These are phyloP conservation scores for Novymonas esmeraldas DNA, from an alignment of 208 protist species.

Conservation along the genomic window DNA sequence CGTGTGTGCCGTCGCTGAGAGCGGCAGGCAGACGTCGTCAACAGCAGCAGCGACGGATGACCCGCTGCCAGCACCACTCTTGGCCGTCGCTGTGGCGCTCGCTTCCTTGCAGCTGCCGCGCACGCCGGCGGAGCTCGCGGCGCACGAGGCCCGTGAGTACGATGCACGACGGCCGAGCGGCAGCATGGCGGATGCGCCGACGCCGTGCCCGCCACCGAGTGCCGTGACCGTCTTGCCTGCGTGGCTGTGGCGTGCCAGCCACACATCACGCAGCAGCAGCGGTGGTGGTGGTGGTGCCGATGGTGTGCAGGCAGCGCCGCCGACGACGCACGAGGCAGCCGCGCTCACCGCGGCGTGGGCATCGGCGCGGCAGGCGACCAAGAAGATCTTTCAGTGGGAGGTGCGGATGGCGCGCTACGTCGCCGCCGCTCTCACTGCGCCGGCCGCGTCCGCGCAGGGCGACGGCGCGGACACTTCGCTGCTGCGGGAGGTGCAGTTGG, in stretches of 20 bases:
- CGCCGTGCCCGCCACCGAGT: background rate
- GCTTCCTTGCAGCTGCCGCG: conserved; percentile 12
- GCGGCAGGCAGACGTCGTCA: background rate
- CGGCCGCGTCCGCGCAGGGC: background rate
- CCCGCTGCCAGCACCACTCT: background rate
- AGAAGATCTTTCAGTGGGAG: no score
- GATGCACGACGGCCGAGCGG: background rate
- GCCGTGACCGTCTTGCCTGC: conserved; percentile 15
- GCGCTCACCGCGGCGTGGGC: background rate
- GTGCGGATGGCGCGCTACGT: conserved; percentile 4
- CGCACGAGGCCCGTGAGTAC: background rate
- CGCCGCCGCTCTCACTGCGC: no score
- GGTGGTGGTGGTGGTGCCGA: background rate
- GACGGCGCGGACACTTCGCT: background rate
- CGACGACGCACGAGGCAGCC: no score
- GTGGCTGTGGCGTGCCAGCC: conserved; percentile 20
- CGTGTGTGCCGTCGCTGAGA: background rate
- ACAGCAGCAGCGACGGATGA: background rate
- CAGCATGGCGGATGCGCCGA: background rate
- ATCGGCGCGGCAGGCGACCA: background rate
- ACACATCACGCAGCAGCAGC: no score
- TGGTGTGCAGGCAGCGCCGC: background rate
- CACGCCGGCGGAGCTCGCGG: background rate
- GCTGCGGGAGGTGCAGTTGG: conserved; percentile 4
- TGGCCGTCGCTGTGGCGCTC: conserved; percentile 9